Evolutionary conservation across 2,329 filamentous ascomycete genomes (phyloP), one percentile per base, ranked within the genome.

Genomic region (Truncatella angustata): DNA sequence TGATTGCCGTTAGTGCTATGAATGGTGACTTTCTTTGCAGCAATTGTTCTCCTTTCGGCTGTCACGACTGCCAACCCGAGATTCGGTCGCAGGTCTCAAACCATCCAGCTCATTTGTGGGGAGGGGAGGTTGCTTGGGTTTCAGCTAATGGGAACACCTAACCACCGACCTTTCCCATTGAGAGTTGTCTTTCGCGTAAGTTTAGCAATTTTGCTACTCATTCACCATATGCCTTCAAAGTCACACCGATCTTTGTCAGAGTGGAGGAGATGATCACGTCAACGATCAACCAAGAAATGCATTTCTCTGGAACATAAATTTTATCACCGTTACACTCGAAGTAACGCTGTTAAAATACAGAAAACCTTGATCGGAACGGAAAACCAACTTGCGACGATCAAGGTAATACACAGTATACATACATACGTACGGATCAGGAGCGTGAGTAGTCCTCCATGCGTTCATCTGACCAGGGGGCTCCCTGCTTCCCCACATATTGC

Each of bases 181-280:
- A 7, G 28, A 32, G 28, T 14, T 14, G 28, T 14, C 28, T 14
- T 32, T 14, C 7, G 7, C 7, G 28, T 14, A 32, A 14, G 28
- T 14, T 14, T n/a, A n/a, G 28, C 28, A 32, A 32, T 32, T 21
- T 40, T 40, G 40, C 21, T 5, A 40, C 18, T 18, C 37, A 40
- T 21, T n/a, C 37, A 40, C 16, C 23, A 26, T 44, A n/a, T 26
- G 16, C 40, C 12, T 28, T 24, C 24, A 20, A 44, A n/a, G 40
- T 44, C 40, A 44, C 40, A 28, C 40, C 40, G 40, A 44, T 44
- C 40, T 44, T 44, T 24, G 23, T n/a, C n/a, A n/a, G 24, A 16
- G 20, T 9, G 23, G 21, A 44, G 23, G 23, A 10, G 21, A 21
- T 11, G 4, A 21, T 40, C 37, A 40, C 37, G 14, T 32, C 28